Evolutionary conservation across 2,329 filamentous ascomycete genomes (phyloP).

Genomic region (Penicillium sp.): DNA sequence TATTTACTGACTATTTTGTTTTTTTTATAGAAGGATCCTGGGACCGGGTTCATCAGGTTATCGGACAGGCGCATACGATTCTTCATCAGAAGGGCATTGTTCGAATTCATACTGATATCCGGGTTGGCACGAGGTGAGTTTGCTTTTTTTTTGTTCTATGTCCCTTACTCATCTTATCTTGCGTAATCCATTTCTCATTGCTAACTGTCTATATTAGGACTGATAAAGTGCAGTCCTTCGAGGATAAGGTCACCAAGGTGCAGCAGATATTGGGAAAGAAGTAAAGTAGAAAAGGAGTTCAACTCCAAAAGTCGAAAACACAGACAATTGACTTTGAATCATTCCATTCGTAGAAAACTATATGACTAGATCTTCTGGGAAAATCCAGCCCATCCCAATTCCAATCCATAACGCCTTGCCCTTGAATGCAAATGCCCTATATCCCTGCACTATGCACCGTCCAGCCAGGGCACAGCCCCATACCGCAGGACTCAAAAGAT

Average conservation of each 20-base stretch:
- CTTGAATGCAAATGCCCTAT: background rate
- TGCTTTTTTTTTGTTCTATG: background rate
- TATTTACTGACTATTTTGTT: background rate
- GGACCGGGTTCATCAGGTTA: conserved; percentile 80
- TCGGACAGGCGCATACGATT: conserved; percentile 80
- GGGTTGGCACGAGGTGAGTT: conserved; percentile 72
- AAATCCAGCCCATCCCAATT: background rate
- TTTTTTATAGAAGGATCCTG: conserved; percentile 74
- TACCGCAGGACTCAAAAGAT: background rate
- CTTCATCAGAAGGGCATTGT: conserved; percentile 75
- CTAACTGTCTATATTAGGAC: conserved; percentile 54
- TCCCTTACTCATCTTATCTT: background rate
- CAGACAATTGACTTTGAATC: background rate
- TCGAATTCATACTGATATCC: conserved; percentile 84
- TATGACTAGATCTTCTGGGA: background rate
- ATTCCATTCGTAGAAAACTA: conserved; percentile 4
- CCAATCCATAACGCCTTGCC: background rate
- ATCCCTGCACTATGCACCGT: background rate
- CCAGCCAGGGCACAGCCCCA: background rate
- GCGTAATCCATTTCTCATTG: conserved; percentile 12
- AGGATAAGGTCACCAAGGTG: conserved; percentile 72
- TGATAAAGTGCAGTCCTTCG: conserved; percentile 78
- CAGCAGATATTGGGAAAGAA: conserved; percentile 50
- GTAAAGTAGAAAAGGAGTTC: background rate
- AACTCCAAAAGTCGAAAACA: background rate